A percentile compares a stretch with the other conserved stretches of the same genome.
Conservation (phyloP, 2,329 filamentous ascomycete genomes). For the Epichloe gansuensis region DNA sequence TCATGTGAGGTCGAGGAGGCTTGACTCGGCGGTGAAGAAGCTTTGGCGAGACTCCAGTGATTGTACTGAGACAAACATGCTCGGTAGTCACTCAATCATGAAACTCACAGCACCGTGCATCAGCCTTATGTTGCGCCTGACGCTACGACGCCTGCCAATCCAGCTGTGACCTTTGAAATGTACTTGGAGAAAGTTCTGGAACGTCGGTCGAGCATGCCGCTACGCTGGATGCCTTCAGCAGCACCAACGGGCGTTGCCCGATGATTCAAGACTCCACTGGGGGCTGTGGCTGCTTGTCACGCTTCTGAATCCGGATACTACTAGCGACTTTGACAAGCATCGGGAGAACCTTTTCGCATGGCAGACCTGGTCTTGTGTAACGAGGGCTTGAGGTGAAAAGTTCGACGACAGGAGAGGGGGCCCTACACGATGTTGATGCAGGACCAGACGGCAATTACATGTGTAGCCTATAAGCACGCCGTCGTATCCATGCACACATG, state of each 20-base stretch:
- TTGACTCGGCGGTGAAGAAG: background rate
- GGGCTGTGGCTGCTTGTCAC: constrained; percentile 2
- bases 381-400: background rate
- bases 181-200: background rate
- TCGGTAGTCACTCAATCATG: background rate
- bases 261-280: background rate
- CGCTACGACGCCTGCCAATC: background rate
- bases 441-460: background rate
- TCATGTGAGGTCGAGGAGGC: background rate
- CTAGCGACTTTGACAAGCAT: constrained; percentile 6
- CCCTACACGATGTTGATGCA: constrained; percentile 4
- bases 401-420: background rate
- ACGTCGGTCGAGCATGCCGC: background rate
- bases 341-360: constrained; percentile 2
- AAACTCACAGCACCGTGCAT: background rate
- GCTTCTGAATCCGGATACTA: constrained; percentile 4
- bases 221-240: background rate
- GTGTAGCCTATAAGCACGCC: background rate
- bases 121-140: background rate
- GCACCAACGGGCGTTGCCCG: background rate
- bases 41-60: constrained; percentile 2
- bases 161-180: background rate
- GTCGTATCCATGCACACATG: constrained; percentile 2
- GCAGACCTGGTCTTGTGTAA: constrained; percentile 5
- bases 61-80: constrained; percentile 2